Evolutionary conservation across 768 basidiomycete species (phyloP), one percentile per base, ranked within the genome.

Genomic region (Crepidotus variabilis): DNA sequence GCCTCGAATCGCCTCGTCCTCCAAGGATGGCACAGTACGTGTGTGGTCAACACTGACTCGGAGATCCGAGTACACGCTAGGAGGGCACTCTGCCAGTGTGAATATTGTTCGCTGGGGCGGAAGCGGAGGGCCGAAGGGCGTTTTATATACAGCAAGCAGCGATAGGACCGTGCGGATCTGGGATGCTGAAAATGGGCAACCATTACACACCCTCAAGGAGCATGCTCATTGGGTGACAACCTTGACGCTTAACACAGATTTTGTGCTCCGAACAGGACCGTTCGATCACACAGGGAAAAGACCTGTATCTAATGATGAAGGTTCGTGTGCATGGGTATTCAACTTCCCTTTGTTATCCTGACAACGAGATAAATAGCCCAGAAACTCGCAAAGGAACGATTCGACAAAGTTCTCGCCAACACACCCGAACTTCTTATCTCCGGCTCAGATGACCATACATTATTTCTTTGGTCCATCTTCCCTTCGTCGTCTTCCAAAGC

Each of bases 191-290:
- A 78, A 77, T 89, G 96, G 95, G 0, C 88, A 84, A 69, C 83
- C 85, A 23, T 75, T 98, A 35, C 82, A 95, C 63, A 86, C 87
- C 0, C 75, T 98, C 23, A 94, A 92, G 69, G 94, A 98, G 59
- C 96, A 99, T 64, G 97, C 94, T 0, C 97, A 99, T 66, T 98
- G 95, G 96, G 97, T 99, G 7, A 99, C 95, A 18, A 98, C 95
- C 0, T 83, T 99, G 46, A 87, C 97, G 2, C 78, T 98, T 54
- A 96, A 94, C 70, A 95, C 95, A 9, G 96, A 99, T 68, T 97
- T 95, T 65, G 85, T 94, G 13, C 20, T 18, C 34, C 50, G 55
- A 36, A 56, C 55, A 6, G 55, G 55, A 0, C 94, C 96, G 0
- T 98, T 90, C 63, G 94, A 98, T 68, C 92, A 97, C 62, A 89